Percentiles rank a stretch among this genome's conserved stretches.
Evolutionary conservation across 495 filamentous ascomycete species (phyloP).

Genomic region (Parathielavia hyrcaniae): DNA sequence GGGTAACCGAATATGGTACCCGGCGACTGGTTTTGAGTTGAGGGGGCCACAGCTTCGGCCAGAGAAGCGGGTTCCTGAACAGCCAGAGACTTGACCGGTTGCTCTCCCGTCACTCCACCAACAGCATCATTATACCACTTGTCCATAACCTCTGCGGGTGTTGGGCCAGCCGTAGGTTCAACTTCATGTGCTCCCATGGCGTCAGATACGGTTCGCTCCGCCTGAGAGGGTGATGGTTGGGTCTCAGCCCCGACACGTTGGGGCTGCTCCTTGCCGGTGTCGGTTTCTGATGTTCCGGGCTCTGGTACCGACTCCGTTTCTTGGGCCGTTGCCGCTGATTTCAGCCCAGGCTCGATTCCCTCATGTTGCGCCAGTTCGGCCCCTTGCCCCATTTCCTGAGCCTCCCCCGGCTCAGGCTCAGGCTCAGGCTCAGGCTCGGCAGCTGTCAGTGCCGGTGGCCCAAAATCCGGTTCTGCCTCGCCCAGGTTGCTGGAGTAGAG

Average conservation of each 20-base stretch:
- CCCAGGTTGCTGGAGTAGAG: constrained; percentile 12
- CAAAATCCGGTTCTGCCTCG: background rate
- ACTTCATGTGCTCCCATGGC: background rate
- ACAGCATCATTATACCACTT: no score
- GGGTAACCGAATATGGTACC: background rate
- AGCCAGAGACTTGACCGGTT: background rate
- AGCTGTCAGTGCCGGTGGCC: background rate
- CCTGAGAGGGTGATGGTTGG: no score
- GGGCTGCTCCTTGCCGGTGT: background rate
- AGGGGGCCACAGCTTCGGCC: background rate
- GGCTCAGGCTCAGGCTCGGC: background rate
- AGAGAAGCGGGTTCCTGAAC: background rate
- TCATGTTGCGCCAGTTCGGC: no score
- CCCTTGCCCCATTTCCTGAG: background rate
- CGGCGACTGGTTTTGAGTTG: background rate
- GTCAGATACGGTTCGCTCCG: no score
- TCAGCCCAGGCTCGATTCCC: no score
- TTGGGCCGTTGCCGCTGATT: no score
- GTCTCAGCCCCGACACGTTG: no score
- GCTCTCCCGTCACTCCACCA: background rate
- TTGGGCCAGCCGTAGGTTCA: no score
- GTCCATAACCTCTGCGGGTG: no score
- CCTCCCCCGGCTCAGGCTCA: background rate
- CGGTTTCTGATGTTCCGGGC: background rate
- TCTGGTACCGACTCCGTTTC: background rate